A percentile compares a stretch with the other conserved stretches of the same genome.
phyloP scores from a whole-genome alignment of 345 rosid genomes.

The Litchi chinensis region DNA sequence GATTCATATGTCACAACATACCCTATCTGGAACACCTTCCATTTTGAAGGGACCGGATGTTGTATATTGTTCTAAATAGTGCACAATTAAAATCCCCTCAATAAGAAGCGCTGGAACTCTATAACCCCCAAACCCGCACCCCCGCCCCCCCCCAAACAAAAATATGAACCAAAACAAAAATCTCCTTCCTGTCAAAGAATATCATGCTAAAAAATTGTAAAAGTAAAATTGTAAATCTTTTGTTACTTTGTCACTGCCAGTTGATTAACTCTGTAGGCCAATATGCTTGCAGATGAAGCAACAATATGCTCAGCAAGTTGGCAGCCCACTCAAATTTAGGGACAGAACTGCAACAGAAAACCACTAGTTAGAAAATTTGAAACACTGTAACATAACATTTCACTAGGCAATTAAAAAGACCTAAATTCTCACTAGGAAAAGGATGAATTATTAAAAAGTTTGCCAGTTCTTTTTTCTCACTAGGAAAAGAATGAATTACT shows the following conservation, averaged over 20 bases:
- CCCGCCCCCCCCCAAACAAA: too few relatives aligned
- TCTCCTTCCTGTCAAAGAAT: conserved; percentile 32
- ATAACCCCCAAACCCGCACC: too few relatives aligned
- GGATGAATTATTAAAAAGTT: too few relatives aligned
- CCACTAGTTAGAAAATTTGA: background rate
- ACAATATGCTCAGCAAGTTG: conserved; percentile 7
- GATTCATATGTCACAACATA: background rate
- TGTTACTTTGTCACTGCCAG: conserved; percentile 18
- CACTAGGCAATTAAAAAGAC: too few relatives aligned
- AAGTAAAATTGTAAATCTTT: conserved; percentile 13
- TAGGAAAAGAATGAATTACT: too few relatives aligned
- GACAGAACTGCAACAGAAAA: conserved; percentile 17
- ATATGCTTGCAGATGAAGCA: conserved; percentile 13
- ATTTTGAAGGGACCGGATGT: background rate
- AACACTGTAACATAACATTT: background rate
- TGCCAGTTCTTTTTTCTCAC: background rate
- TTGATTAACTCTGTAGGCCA: conserved; percentile 12
- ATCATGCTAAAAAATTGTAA: conserved; percentile 29
- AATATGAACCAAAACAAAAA: conserved; percentile 17
- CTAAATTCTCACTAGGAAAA: too few relatives aligned
- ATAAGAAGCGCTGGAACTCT: conserved; percentile 13
- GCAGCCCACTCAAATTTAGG: conserved; percentile 12
- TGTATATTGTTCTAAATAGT: background rate
- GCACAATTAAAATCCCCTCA: conserved; percentile 1
- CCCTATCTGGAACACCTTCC: conserved; percentile 14